Evolutionary conservation across 2,329 filamentous ascomycete genomes (phyloP).

Genomic region (Trichoderma guizhouense): DNA sequence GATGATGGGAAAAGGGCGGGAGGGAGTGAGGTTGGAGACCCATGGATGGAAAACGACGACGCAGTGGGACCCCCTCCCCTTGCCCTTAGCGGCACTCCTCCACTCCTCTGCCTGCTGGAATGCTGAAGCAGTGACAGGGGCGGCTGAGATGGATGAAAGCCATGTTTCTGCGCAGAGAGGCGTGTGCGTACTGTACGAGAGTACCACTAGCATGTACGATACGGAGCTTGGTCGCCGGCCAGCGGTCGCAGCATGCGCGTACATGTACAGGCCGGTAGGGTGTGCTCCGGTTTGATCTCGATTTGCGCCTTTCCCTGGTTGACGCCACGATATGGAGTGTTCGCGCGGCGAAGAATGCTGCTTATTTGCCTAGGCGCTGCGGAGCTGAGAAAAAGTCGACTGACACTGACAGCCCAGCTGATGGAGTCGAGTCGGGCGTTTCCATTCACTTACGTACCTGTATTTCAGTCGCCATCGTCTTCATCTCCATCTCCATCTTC

Average conservation of each 20-base stretch:
- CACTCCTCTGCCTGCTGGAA: not conserved
- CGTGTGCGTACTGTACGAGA: slow-evolving; percentile 1
- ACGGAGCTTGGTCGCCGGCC: not conserved
- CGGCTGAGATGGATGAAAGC: slow-evolving; percentile 6
- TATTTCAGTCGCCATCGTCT: not conserved
- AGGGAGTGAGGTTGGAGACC: not conserved
- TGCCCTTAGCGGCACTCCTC: slow-evolving; percentile 4
- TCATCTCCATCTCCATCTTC: not conserved
- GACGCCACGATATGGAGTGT: slow-evolving; percentile 17
- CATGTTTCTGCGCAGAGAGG: not conserved
- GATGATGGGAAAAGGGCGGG: not conserved
- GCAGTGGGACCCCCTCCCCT: not conserved
- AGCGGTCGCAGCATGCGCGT: not conserved
- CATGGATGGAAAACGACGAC: not conserved
- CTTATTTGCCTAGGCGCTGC: slow-evolving; percentile 3
- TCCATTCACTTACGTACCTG: not conserved
- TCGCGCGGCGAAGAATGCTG: slow-evolving; percentile 10
- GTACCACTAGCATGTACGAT: not conserved
- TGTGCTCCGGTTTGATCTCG: slow-evolving; percentile 12
- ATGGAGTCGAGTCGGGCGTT: slow-evolving; percentile 1
- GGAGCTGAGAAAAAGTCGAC: slow-evolving; percentile 10
- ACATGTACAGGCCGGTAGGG: not conserved
- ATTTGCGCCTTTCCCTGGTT: slow-evolving; percentile 11
- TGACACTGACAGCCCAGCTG: slow-evolving; percentile 13
- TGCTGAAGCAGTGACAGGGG: slow-evolving; percentile 11